Conservation (phyloP, 2,329 filamentous ascomycete genomes). For the Colletotrichum sp. region DNA sequence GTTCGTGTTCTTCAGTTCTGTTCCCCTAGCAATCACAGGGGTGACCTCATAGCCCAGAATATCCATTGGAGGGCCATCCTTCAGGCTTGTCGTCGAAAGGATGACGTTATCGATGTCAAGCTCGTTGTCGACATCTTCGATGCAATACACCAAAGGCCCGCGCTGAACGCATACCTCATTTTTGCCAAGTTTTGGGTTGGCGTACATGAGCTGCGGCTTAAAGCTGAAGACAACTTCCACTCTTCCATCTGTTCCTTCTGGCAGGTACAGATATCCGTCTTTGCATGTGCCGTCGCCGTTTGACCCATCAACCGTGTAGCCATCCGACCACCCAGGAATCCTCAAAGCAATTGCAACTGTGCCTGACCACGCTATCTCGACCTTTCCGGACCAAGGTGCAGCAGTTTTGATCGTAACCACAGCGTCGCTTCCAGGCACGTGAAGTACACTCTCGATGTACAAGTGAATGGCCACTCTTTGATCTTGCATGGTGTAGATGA, state of each 20-base stretch:
- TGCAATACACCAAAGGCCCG: slow-evolving; percentile 1
- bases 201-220: background rate
- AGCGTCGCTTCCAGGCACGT: background rate
- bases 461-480: background rate
- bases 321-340: background rate
- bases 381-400: background rate
- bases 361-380: background rate
- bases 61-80: background rate
- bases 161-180: slow-evolving; percentile 1
- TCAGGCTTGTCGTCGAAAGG: background rate
- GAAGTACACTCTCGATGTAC: background rate
- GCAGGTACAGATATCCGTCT: background rate
- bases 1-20: background rate
- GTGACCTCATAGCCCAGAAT: background rate
- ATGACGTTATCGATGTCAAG: background rate
- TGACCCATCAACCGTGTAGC: background rate
- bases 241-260: background rate
- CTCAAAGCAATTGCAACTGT: background rate
- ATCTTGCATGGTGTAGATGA: background rate
- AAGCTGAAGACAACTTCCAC: background rate
- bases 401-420: background rate
- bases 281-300: background rate
- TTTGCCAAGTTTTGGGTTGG: background rate
- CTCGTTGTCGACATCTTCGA: background rate
- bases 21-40: background rate